Evolutionary conservation across 2,329 filamentous ascomycete genomes (phyloP).

Genomic region (Allantophomopsis cytisporea): DNA sequence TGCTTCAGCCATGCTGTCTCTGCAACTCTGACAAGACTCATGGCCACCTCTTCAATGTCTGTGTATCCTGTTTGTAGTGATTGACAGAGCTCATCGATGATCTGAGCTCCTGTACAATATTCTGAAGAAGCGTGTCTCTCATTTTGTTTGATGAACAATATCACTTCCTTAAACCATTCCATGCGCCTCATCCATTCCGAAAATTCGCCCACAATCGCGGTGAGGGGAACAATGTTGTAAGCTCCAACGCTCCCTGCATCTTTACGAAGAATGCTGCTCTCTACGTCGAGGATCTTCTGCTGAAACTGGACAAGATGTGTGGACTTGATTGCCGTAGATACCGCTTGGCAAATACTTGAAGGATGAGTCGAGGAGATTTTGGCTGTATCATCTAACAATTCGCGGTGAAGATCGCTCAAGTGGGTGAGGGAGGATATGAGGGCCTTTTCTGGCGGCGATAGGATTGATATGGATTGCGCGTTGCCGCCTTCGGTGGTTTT

Average conservation of each 20-base stretch:
- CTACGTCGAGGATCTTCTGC: slow-evolving; percentile 71
- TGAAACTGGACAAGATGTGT: slow-evolving; percentile 72
- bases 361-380: slow-evolving; percentile 57
- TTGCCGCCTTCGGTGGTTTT: slow-evolving; percentile 26
- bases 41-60: slow-evolving; percentile 68
- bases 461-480: slow-evolving; percentile 29
- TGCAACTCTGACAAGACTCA: slow-evolving; percentile 60
- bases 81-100: slow-evolving; percentile 64
- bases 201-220: slow-evolving; percentile 72
- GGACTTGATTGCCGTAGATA: slow-evolving; percentile 63
- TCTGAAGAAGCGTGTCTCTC: slow-evolving; percentile 1
- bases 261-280: slow-evolving; percentile 60
- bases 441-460: slow-evolving; percentile 71
- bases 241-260: slow-evolving; percentile 76
- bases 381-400: slow-evolving; percentile 52
- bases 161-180: slow-evolving; percentile 72
- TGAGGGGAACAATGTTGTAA: slow-evolving; percentile 86
- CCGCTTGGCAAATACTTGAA: slow-evolving; percentile 77
- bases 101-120: slow-evolving; percentile 48
- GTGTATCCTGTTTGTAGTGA: slow-evolving; percentile 80
- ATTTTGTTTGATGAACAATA: slow-evolving; percentile 44
- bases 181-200: slow-evolving; percentile 74
- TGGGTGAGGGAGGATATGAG: slow-evolving; percentile 66
- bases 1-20: slow-evolving; percentile 90
- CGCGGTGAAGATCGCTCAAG: slow-evolving; percentile 66